These are phyloP conservation scores for Teratosphaeria zuluensis DNA, from an alignment of 2,329 filamentous ascomycete species.

Conservation along the genomic window DNA sequence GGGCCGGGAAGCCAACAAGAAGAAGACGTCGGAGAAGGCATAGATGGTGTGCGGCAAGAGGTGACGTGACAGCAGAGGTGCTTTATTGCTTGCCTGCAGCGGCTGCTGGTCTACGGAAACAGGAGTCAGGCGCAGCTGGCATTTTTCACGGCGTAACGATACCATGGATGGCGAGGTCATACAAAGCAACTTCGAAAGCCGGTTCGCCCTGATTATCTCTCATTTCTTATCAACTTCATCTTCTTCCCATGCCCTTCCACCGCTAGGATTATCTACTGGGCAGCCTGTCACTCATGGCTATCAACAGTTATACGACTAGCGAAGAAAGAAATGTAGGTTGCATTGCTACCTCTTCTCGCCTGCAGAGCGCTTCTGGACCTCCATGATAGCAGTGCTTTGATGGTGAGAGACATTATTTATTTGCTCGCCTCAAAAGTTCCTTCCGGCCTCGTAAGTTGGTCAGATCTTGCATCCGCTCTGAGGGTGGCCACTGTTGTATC, in stretches of 20 bases:
- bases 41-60: conserved; percentile 18
- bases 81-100: conserved; percentile 11
- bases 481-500: too few species aligned
- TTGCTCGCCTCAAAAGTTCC: too few species aligned
- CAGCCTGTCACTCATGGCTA: conserved; percentile 61
- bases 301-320: conserved; percentile 86
- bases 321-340: conserved; percentile 56
- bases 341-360: conserved; percentile 52
- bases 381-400: conserved; percentile 70
- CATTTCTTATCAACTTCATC: neutral
- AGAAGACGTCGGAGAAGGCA: conserved; percentile 48
- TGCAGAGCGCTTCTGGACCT: conserved; percentile 67
- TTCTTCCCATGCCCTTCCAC: conserved; percentile 14
- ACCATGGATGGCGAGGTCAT: conserved; percentile 1
- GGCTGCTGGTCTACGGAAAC: neutral
- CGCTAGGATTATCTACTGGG: conserved; percentile 85
- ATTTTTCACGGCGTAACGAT: neutral
- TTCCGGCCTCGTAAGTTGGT: too few species aligned
- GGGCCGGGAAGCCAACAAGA: conserved; percentile 58
- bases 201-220: neutral
- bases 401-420: conserved; percentile 60
- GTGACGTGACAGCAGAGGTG: conserved; percentile 24
- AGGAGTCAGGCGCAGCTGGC: neutral
- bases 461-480: too few species aligned
- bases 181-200: neutral